Evolutionary conservation across 2,329 filamentous ascomycete genomes (phyloP).

Genomic region (Claviceps spartinae): DNA sequence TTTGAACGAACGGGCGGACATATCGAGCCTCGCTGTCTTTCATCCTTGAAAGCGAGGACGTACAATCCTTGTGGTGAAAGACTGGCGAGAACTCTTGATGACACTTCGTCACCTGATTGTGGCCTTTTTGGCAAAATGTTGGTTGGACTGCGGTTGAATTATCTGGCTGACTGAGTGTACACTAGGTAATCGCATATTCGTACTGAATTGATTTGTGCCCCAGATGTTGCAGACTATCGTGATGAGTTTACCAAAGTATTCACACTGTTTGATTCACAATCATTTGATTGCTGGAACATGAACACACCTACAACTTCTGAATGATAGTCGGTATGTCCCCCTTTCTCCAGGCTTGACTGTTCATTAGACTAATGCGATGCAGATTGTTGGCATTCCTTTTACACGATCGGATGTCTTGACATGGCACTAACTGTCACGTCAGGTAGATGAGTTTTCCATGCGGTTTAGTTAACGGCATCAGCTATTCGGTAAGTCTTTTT

Average conservation of each 20-base stretch:
- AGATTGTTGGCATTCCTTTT: not conserved
- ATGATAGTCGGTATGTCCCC: constrained; percentile 21
- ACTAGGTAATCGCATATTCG: constrained; percentile 18
- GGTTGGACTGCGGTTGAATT: constrained; percentile 6
- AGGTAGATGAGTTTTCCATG: not conserved
- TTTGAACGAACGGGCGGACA: constrained; percentile 61
- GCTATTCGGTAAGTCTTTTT: not conserved
- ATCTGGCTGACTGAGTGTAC: constrained; percentile 16
- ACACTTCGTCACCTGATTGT: constrained; percentile 52
- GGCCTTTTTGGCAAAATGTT: constrained; percentile 13
- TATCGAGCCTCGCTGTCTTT: constrained; percentile 39
- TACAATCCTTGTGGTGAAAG: constrained; percentile 48
- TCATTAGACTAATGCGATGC: not conserved
- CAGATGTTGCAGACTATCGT: constrained; percentile 13
- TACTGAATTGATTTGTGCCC: constrained; percentile 3
- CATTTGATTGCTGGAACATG: constrained; percentile 31
- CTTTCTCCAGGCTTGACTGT: not conserved
- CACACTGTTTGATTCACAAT: constrained; percentile 43
- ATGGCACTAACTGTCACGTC: not conserved
- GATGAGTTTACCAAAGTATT: constrained; percentile 41
- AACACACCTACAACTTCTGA: constrained; percentile 43
- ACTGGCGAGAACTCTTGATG: constrained; percentile 44
- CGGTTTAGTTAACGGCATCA: not conserved
- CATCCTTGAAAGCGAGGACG: constrained; percentile 40
- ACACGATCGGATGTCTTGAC: not conserved